Base-by-base conservation (phyloP, 2,329 filamentous ascomycete genomes). In the Fusarium verticillioides region DNA sequence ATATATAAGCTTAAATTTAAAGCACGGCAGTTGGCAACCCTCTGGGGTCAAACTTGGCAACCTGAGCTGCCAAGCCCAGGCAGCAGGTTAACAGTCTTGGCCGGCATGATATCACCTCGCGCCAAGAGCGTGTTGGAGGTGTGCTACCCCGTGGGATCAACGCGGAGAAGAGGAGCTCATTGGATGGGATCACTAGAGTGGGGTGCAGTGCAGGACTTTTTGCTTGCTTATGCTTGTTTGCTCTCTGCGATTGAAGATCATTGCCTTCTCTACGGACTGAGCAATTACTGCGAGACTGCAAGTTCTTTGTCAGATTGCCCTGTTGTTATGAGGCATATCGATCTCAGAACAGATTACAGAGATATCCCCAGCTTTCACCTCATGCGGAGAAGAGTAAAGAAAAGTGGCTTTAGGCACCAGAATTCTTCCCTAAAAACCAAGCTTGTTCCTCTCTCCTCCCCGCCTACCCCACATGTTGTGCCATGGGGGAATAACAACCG, bases 1-100 rank as follows among this genome's bases (percentile, higher is more conserved):
- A 60, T 67, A 65, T 69, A 69, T 69, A 69, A 70, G 66, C 66
- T 69, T 69, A 69, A 64, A 69, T 65, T 59, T 69, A 69, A 69
- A 59, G 58, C 28, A 47, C 47, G 19, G 39, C 13, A 42, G 57
- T 56, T 69, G 40, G 40, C 65, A 69, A 59, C 66, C 66, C 46
- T 64, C 34, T 54, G 40, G 50, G 12, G n/a, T 58, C 46, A 15
- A 69, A 69, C 59, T 64, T 53, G 65, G 65, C 65, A 69, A 69
- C 3, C 66, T 66, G 66, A 65, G 19, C 30, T 52, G 65, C 66
- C 66, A 69, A 70, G 66, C 59, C 59, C n/a, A 69, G 66, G 66
- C 66, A 69, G 66, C 66, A 69, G 58, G 50, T 70, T 69, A 69
- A 70, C 15, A 52, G 52, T 30, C 66, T 69, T 69, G 66, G 66